Base-by-base conservation (phyloP, 192 early-diverging fungal species). In the Lobosporangium transversale region DNA sequence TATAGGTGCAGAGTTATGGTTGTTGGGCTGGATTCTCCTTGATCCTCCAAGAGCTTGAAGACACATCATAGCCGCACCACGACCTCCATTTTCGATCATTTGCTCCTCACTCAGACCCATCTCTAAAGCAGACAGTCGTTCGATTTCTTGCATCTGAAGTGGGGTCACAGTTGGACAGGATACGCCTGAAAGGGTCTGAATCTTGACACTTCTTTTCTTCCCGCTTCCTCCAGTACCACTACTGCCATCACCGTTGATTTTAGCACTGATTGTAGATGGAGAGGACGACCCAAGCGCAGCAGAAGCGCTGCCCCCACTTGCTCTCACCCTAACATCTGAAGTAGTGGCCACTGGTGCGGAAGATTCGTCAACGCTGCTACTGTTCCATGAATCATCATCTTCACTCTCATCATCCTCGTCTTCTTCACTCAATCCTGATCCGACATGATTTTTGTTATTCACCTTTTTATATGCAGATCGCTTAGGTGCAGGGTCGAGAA, bases 71-170 rank as follows among this genome's bases (percentile, higher is more conserved):
- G 91, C 88, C 14, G 82, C 83, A 24, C 90, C 85, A 42, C 91
- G 82, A 8, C 89, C 93, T 17, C 87, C 93, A 81, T 94, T 95
- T 70, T 95, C 93, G 52, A 92, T 86, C 83, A 91, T 85, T 62
- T 91, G 89, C 43, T 85, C 83, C 4, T 90, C 85, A 53, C 82
- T 89, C 18, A 89, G 88, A 4, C 93, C 92, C 44, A 86, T 89
- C 53, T 92, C 90, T 3, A 49, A 50, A 0, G 80, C 88, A 36
- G 62, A 45, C 24, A 73, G 21, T 24, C 76, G 70, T 59, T 93
- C 93, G n/a, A 89, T 83, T 64, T 90, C 86, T 5, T 81, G 64
- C 87, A 92, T 91, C 65, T 93, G 89, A 42, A 49, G 33, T 36
- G 83, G 74, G 17, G 90, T 87, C 9, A 92, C 85, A 10, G 80